Conservation (phyloP, 768 basidiomycete genomes). For the Suillus sp. region DNA sequence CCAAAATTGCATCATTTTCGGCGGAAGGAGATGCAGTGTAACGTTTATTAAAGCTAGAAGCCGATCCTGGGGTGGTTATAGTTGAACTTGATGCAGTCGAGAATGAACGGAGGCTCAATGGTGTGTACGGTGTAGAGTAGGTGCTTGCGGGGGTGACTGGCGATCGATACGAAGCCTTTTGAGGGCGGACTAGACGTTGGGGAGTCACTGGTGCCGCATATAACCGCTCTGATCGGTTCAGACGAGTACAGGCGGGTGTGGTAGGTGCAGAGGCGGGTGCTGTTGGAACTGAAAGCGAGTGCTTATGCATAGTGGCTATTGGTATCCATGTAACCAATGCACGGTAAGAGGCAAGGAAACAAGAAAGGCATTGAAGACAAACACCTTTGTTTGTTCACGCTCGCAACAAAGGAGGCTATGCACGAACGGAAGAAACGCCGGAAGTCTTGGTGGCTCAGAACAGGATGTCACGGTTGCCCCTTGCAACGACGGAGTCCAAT, state of each 20-base stretch:
- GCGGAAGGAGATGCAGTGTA: slow-evolving; percentile 46
- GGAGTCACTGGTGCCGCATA: slow-evolving; percentile 58
- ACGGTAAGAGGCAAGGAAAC: background rate
- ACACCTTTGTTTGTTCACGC: slow-evolving; percentile 27
- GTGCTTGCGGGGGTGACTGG: slow-evolving; percentile 61
- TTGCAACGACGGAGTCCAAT: slow-evolving; percentile 20
- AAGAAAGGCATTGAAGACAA: slow-evolving; percentile 8
- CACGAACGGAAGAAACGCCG: slow-evolving; percentile 25
- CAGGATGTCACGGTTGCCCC: slow-evolving; percentile 14
- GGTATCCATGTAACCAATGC: slow-evolving; percentile 16
- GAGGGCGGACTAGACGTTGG: slow-evolving; percentile 55
- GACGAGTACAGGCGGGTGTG: slow-evolving; percentile 42
- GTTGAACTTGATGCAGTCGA: slow-evolving; percentile 51
- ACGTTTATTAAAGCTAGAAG: slow-evolving; percentile 44
- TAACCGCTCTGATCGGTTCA: slow-evolving; percentile 32
- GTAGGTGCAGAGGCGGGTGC: slow-evolving; percentile 47
- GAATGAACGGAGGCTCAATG: slow-evolving; percentile 67
- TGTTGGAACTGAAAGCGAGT: slow-evolving; percentile 32
- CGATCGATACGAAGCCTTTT: slow-evolving; percentile 51
- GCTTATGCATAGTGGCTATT: slow-evolving; percentile 28
- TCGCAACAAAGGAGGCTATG: slow-evolving; percentile 26
- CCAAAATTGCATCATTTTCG: slow-evolving; percentile 38
- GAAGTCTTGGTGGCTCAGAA: slow-evolving; percentile 25
- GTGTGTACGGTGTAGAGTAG: slow-evolving; percentile 62
- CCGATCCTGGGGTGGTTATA: slow-evolving; percentile 58